Base-by-base conservation (phyloP, 345 rosid species). In the sweet orange (Citrus sinensis) region DNA sequence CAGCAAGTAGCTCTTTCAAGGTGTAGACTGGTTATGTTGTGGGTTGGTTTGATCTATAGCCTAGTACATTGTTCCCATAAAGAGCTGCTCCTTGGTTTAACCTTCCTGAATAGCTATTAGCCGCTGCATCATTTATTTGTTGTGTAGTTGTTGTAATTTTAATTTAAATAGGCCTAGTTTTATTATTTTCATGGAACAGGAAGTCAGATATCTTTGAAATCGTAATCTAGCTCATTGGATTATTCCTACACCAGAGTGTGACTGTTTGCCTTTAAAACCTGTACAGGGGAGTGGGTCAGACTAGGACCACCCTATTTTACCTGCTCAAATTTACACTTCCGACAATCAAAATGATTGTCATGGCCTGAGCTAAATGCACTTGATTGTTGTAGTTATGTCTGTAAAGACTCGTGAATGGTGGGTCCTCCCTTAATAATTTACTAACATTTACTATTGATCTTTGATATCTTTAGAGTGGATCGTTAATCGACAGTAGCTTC, bases 401-500 rank as follows among this genome's bases (percentile, higher is more conserved):
- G 25, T 46, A 42, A 62, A 29, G n/a, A 62, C 37, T 75, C 29
- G 6, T 75, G 62, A 55, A 30, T n/a, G 13, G 73, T 42, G 29
- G 34, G 32, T 7, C 56, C 29, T 2, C 56, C 24, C 9, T 62
- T 51, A 62, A 19, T 63, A 22, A 27, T 63, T 73, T 27, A 27
- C 55, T 76, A 58, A 78, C 73, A 46, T 58, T 40, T 62, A 17
- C 20, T 25, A 66, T 32, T 67, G 6, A 14, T 51, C 22, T 68
- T 62, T 77, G 49, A 34, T 78, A 71, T 76, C 61, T 78, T 82
- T 85, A 97, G 98, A 82, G 77, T 63, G 95, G 89, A 81, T 84
- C 94, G 59, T 70, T 90, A 68, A 82, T 87, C 76, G 98, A 93
- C 13, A 79, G 90, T 77, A 91, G 86, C 86, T 90, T 90, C 74